phyloP scores from a whole-genome alignment of 129 eudicot genomes.

The carrot (Daucus carota) region DNA sequence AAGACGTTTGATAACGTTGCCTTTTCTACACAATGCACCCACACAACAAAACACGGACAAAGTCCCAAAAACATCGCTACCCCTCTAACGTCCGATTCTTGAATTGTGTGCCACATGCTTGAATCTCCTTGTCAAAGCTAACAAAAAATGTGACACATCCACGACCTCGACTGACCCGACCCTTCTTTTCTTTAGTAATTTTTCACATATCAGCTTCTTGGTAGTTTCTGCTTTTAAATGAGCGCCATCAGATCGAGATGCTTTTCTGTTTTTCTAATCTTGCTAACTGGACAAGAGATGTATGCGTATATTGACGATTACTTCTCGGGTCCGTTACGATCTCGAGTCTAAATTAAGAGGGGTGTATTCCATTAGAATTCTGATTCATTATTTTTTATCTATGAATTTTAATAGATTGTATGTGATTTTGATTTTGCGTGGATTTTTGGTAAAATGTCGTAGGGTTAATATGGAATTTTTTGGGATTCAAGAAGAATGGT shows the following conservation, averaged over 20 bases:
- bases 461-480: too few species aligned
- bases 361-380: too few species aligned
- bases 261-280: not conserved
- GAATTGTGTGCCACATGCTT: constrained; percentile 7
- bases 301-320: too few species aligned
- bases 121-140: not conserved
- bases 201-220: not conserved
- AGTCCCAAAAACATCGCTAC: constrained; percentile 4
- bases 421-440: too few species aligned
- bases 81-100: not conserved
- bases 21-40: not conserved
- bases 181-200: not conserved
- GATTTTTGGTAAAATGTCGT: too few species aligned
- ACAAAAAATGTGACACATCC: constrained; percentile 1
- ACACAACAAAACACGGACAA: not conserved
- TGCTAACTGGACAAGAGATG: too few species aligned
- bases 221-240: not conserved
- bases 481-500: too few species aligned
- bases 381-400: too few species aligned
- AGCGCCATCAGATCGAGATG: not conserved
- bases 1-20: not conserved
- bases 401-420: too few species aligned
- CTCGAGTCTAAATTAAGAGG: too few species aligned
- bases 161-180: not conserved
- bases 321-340: too few species aligned